Conservation (phyloP, 257 asterid genomes). For the Lycium ferocissimum region DNA sequence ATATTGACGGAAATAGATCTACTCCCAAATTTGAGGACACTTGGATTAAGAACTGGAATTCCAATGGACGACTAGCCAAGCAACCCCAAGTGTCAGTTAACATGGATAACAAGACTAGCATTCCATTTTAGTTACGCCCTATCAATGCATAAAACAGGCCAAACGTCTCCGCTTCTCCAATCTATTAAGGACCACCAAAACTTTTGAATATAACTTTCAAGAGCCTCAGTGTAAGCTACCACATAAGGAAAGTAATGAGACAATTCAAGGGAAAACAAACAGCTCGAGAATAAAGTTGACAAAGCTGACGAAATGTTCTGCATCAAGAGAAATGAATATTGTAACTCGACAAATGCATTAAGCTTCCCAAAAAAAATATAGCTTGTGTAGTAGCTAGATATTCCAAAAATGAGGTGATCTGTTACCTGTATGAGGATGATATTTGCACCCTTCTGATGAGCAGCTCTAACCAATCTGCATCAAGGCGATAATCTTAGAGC, state of each 20-base stretch:
- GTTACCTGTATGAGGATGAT: slow-evolving; percentile 91
- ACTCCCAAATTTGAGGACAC: background rate
- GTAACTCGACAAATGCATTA: background rate
- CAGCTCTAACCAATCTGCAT: slow-evolving; percentile 88
- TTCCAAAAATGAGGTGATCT: background rate
- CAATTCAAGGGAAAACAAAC: background rate
- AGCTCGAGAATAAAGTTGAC: background rate
- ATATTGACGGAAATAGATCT: background rate
- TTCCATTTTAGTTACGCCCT: background rate
- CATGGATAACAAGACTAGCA: background rate
- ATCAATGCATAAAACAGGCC: background rate
- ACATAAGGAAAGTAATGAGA: background rate
- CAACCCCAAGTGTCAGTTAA: background rate
- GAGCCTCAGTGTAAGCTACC: background rate
- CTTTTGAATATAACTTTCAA: background rate
- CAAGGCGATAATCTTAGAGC: slow-evolving; percentile 29
- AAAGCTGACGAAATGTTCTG: background rate
- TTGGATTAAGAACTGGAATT: background rate
- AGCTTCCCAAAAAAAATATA: background rate
- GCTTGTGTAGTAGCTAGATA: background rate
- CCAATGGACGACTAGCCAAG: background rate
- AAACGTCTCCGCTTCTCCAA: background rate
- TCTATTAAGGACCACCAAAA: background rate
- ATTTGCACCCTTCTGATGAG: slow-evolving; percentile 88
- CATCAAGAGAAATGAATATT: background rate